Base-by-base conservation (phyloP, 1,139 yeast species). In the Pichia sp. region DNA sequence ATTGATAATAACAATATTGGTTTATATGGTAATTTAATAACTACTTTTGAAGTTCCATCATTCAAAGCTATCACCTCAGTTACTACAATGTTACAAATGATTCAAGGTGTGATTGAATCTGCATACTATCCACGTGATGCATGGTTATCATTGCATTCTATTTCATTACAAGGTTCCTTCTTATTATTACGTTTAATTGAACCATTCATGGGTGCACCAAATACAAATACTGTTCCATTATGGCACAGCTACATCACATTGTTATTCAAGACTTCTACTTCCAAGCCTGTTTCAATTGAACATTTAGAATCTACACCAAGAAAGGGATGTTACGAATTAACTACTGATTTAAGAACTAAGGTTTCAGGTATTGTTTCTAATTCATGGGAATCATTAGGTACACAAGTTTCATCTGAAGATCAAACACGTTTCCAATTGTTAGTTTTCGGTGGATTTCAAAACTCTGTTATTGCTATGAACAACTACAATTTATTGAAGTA, bases 321-420 rank as follows among this genome's bases (percentile, higher is more conserved):
- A 61, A 82, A 81, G 57, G 91, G 91, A 1, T 81, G 90, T 56
- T 71, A 69, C 66, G 73, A 73, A 48, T 78, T 88, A 41, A 76
- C 90, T 1, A 82, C 81, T 12, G 82, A 79, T 56, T 69, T 87
- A 54, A 75, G 95, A 55, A 75, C 76, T 27, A 70, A 85, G 52
- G 75, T 84, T 37, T 81, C 90, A 0, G 59, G 56, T 18, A 67
- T 86, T 45, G 59, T 88, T 15, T 72, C 75, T 48, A 77, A 75
- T 48, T 76, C 82, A 31, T 89, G 96, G 96, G 84, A 83, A 53
- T 69, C 77, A 11, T 72, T 88, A 48, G 94, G 91, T 11, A 77
- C 85, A 83, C 79, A 80, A 14, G 77, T 87, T 0, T 70, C 78
- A 34, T 73, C 73, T 21, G 85, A 81, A 48, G 88, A 83, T 59